A percentile compares a stretch with the other conserved stretches of the same genome.
These are phyloP conservation scores for Aspergillus terreus DNA, from an alignment of 2,329 filamentous ascomycete species.

Conservation along the genomic window DNA sequence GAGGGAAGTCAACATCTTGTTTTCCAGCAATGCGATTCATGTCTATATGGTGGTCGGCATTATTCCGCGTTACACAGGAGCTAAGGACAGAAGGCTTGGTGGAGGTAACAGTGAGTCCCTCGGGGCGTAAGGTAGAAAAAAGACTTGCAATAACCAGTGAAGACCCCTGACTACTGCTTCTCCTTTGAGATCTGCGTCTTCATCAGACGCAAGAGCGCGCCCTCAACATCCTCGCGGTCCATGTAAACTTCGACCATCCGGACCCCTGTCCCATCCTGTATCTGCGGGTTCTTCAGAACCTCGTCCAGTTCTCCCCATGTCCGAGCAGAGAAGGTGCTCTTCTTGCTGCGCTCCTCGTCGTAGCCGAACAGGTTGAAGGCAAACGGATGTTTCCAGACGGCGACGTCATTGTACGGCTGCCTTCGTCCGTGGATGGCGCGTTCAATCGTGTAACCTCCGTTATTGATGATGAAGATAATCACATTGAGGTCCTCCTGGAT, in stretches of 20 bases:
- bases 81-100: no score
- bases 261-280: slow-evolving; percentile 37
- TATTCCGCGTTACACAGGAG: no score
- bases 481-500: slow-evolving; percentile 52
- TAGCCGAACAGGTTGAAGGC: slow-evolving; percentile 50
- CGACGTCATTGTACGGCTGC: slow-evolving; percentile 55
- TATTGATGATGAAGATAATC: slow-evolving; percentile 54
- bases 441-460: slow-evolving; percentile 59
- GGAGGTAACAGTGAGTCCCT: no score
- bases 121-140: no score
- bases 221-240: slow-evolving; percentile 35
- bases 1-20: no score
- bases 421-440: slow-evolving; percentile 54
- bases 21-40: no score
- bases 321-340: slow-evolving; percentile 40
- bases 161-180: slow-evolving; percentile 3
- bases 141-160: no score
- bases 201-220: slow-evolving; percentile 29
- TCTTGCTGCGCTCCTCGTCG: slow-evolving; percentile 24
- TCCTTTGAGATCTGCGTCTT: slow-evolving; percentile 28
- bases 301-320: slow-evolving; percentile 47
- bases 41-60: no score
- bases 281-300: slow-evolving; percentile 33
- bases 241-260: slow-evolving; percentile 43
- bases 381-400: slow-evolving; percentile 50